These are phyloP conservation scores for Houttuynia cordata DNA, from an alignment of 164 flowering plant species.

Conservation along the genomic window DNA sequence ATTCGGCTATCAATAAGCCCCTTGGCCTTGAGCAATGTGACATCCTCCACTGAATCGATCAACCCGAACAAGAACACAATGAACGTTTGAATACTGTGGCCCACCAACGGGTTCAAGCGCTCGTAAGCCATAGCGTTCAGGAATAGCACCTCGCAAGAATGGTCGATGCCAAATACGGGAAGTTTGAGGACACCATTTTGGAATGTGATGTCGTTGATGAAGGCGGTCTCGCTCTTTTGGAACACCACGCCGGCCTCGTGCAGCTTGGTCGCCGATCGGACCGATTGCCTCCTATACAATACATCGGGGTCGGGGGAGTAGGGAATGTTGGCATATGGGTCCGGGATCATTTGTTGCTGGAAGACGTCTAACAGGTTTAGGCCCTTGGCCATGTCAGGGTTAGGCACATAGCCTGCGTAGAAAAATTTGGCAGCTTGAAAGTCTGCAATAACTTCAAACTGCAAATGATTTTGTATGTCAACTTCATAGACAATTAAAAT, in stretches of 20 bases:
- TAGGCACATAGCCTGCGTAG: no score
- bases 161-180: neutral
- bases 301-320: no score
- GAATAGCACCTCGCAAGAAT: neutral
- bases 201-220: neutral
- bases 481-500: no score
- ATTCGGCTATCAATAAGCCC: neutral
- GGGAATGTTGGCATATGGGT: constrained; percentile 1
- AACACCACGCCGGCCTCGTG: neutral
- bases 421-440: no score
- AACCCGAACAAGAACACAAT: neutral
- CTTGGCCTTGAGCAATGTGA: neutral
- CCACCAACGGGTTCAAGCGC: neutral
- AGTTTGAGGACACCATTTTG: neutral
- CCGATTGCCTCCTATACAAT: no score
- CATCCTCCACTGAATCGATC: neutral
- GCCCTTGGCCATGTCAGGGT: no score
- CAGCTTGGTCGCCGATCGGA: no score
- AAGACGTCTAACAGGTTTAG: no score
- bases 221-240: neutral
- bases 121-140: neutral
- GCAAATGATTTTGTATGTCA: no score
- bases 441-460: no score
- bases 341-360: no score
- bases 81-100: neutral